A percentile compares a stretch with the other conserved stretches of the same genome.
phyloP scores from a whole-genome alignment of 1,284 basidiomycete species.

The Trichosporon inkin region DNA sequence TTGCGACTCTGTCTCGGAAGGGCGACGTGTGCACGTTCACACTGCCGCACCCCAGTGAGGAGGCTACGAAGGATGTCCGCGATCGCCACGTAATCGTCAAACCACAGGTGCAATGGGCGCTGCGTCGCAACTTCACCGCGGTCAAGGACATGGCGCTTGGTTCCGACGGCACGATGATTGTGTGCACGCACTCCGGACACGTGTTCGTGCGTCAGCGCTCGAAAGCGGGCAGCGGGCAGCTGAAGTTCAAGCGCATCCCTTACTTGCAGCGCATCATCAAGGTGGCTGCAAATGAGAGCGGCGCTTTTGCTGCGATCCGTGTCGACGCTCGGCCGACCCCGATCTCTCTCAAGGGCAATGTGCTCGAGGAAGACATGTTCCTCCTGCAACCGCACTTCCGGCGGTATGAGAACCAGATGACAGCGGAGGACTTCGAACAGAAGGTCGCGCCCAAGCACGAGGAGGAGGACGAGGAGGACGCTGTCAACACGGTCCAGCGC shows the following conservation, averaged over 20 bases:
- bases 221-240: conserved; percentile 57
- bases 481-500: conserved; percentile 42
- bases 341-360: conserved; percentile 61
- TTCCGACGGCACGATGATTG: conserved; percentile 78
- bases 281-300: conserved; percentile 82
- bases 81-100: conserved; percentile 57
- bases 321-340: conserved; percentile 64
- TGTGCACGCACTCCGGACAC: conserved; percentile 92
- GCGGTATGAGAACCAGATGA: conserved; percentile 46
- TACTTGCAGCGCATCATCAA: conserved; percentile 77
- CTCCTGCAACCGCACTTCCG: conserved; percentile 59
- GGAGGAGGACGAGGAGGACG: conserved; percentile 49
- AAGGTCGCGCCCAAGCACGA: conserved; percentile 12
- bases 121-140: conserved; percentile 79
- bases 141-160: conserved; percentile 88
- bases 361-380: conserved; percentile 65
- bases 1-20: conserved; percentile 78
- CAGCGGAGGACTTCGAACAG: conserved; percentile 41
- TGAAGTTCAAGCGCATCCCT: conserved; percentile 77
- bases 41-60: conserved; percentile 53
- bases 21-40: conserved; percentile 91
- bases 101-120: conserved; percentile 86
- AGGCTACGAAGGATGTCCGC: conserved; percentile 41
- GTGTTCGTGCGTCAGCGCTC: conserved; percentile 75
- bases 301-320: conserved; percentile 81